Evolutionary conservation across 345 rosid genomes (phyloP).

Genomic region (Citrus maxima): DNA sequence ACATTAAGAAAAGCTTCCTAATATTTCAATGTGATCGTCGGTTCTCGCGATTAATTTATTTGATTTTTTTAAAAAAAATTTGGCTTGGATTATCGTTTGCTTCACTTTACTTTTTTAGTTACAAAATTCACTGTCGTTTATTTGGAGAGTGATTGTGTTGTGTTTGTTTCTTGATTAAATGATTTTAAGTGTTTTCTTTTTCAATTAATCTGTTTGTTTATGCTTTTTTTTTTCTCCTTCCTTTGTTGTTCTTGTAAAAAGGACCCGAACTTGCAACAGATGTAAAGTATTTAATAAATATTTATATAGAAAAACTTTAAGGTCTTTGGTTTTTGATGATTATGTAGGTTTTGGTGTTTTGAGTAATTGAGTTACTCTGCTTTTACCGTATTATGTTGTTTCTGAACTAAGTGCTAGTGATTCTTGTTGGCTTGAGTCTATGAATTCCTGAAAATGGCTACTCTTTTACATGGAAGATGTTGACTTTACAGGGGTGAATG

Average conservation of each 20-base stretch:
- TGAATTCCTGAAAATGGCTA: neutral
- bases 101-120: neutral
- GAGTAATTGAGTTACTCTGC: neutral
- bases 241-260: neutral
- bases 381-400: neutral
- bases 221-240: neutral
- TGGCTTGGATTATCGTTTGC: neutral
- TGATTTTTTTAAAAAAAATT: no score
- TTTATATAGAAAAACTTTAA: neutral
- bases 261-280: neutral
- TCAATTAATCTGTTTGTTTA: neutral
- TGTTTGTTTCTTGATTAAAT: neutral
- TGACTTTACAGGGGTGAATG: neutral
- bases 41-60: neutral
- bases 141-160: neutral
- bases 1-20: neutral
- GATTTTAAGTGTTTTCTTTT: neutral
- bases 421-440: neutral
- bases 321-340: neutral
- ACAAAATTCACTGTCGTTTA: neutral
- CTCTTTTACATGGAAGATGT: neutral
- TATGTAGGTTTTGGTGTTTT: neutral
- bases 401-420: neutral
- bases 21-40: conserved; percentile 6
- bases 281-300: neutral